Conservation (phyloP, 179 eudicot species). For the Heliamphora pulchella region DNA sequence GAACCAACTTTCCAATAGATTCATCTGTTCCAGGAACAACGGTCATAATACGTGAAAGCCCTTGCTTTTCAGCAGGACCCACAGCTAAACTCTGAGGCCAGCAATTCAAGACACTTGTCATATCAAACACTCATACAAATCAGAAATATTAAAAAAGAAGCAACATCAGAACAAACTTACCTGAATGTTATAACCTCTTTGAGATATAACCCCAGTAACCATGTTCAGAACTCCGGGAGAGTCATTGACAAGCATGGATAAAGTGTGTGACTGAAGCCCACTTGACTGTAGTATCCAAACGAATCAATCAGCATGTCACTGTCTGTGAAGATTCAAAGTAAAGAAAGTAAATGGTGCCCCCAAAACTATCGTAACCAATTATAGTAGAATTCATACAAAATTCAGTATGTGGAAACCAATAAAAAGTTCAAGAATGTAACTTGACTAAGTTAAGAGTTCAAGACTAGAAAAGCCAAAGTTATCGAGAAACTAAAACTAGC, state of each 20-base stretch:
- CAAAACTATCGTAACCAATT: not conserved
- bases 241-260: slow-evolving; percentile 83
- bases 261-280: slow-evolving; percentile 83
- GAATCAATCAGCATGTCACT: not conserved
- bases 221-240: slow-evolving; percentile 83
- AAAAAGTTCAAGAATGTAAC: not conserved
- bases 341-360: not conserved
- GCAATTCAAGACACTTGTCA: not conserved
- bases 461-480: not conserved
- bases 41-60: slow-evolving; percentile 84
- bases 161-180: slow-evolving; percentile 22
- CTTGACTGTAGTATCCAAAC: slow-evolving; percentile 41
- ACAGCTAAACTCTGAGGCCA: slow-evolving; percentile 80
- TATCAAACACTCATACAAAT: not conserved
- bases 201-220: slow-evolving; percentile 81
- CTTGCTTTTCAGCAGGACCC: slow-evolving; percentile 78
- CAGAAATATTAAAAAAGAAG: slow-evolving; percentile 6
- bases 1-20: slow-evolving; percentile 68
- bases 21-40: slow-evolving; percentile 97
- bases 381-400: not conserved
- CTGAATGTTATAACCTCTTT: slow-evolving; percentile 91
- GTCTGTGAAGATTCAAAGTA: not conserved
- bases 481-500: not conserved
- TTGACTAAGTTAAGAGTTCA: too few species aligned
- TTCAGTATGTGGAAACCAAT: not conserved